Percentiles rank a stretch among this genome's conserved stretches.
phyloP scores from a whole-genome alignment of 768 basidiomycete genomes.

The Rubroboletus satanas region DNA sequence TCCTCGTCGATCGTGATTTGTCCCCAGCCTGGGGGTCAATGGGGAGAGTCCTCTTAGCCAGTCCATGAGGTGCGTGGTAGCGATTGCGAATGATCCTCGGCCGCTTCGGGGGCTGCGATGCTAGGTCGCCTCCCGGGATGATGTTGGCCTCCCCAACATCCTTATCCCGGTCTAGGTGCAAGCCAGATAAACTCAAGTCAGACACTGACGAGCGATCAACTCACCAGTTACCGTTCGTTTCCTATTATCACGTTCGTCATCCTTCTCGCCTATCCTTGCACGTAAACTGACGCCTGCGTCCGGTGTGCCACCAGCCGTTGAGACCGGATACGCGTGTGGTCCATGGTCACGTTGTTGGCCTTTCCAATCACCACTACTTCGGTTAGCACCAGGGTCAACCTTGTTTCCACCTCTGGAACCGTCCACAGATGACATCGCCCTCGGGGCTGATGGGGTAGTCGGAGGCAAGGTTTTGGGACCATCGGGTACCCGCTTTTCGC shows the following conservation, averaged over 20 bases:
- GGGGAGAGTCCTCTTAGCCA: conserved; percentile 58
- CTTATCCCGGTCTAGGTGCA: conserved; percentile 57
- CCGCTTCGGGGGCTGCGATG: conserved; percentile 51
- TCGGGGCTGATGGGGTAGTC: conserved; percentile 63
- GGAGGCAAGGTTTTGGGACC: conserved; percentile 53
- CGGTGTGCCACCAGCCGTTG: conserved; percentile 19
- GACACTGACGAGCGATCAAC: conserved; percentile 14
- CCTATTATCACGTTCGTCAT: conserved; percentile 64
- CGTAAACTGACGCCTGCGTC: conserved; percentile 39
- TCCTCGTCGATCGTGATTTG: conserved; percentile 49
- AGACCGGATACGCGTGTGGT: conserved; percentile 20
- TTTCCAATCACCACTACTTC: conserved; percentile 51
- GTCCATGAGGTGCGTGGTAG: conserved; percentile 39
- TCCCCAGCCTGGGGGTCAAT: conserved; percentile 61
- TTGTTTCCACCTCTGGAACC: conserved; percentile 38
- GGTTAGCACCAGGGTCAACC: conserved; percentile 35
- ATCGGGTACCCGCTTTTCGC: conserved; percentile 56
- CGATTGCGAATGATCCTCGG: conserved; percentile 55
- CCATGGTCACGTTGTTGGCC: conserved; percentile 35
- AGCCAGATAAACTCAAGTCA: conserved; percentile 2
- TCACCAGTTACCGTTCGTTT: conserved; percentile 70
- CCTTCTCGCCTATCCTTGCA: conserved; percentile 61
- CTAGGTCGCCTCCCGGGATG: conserved; percentile 35
- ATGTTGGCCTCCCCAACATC: conserved; percentile 41
- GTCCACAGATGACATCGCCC: conserved; percentile 61